Base-by-base conservation (phyloP, 1,284 basidiomycete genomes). In the Naganishia albida region DNA sequence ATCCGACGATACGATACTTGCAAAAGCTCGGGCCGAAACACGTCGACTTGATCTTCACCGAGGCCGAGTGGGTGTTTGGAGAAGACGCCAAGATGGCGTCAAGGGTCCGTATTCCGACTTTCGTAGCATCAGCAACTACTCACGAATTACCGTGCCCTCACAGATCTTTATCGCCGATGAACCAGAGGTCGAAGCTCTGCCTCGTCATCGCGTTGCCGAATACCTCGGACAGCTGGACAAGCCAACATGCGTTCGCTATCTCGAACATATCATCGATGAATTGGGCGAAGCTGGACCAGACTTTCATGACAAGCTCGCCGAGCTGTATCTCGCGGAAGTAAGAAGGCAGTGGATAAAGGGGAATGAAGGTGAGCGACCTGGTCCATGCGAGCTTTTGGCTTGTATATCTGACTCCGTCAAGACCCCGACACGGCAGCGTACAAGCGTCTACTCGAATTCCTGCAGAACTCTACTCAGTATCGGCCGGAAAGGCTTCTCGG, bases 111-210 rank as follows among this genome's bases (percentile, higher is more conserved):
- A 12, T 6, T 12, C 18, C 2, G n/a, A 23, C 4, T 8, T 25
- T 28, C 7, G 46, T 34, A 13, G n/a, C 7, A 40, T 3, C 50
- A 10, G 39, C 23, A n/a, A 8, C 20, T n/a, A 3, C 44, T 7
- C 46, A 39, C 40, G 13, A 12, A 16, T 53, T 34, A 26, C 43
- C n/a, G 3, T 20, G 16, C n/a, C n/a, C 3, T 18, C 49, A 0
- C 72, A 95, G 88, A 92, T 99, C 57, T 99, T 99, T 75, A 93
- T 88, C 0, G 93, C 93, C 0, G 95, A 98, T 73, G 78, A 79
- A 68, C 81, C 79, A 43, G 92, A 95, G 67, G 89, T 89, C 1
- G 90, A 93, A 62, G 75, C 78, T 60, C 83, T 96, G 18, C 92
- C 93, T n/a, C 84, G 86, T 13, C 81, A 83, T 42, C 81, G 82